Evolutionary conservation across 2,329 filamentous ascomycete genomes (phyloP).

Genomic region (Scorias spongiosa): DNA sequence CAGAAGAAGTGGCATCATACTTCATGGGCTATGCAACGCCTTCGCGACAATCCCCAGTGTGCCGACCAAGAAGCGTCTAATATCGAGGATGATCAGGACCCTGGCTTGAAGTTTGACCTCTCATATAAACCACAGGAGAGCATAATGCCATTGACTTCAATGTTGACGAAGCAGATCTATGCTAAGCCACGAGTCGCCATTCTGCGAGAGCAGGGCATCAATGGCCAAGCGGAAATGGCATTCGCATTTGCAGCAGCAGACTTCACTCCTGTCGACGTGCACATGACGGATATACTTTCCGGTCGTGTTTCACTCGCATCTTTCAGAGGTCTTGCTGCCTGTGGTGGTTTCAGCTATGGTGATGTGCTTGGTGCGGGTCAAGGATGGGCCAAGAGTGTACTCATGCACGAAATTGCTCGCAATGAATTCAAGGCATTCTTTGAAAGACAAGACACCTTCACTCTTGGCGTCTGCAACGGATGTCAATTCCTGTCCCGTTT

Average conservation of each 20-base stretch:
- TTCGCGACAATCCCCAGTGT: constrained; percentile 75
- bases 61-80: constrained; percentile 70
- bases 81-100: constrained; percentile 60
- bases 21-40: constrained; percentile 78
- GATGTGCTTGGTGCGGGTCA: constrained; percentile 87
- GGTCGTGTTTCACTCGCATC: constrained; percentile 63
- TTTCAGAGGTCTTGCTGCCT: constrained; percentile 83
- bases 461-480: constrained; percentile 90
- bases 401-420: constrained; percentile 63
- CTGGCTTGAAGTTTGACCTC: constrained; percentile 71
- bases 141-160: constrained; percentile 52
- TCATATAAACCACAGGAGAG: constrained; percentile 67
- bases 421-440: constrained; percentile 77
- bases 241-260: constrained; percentile 86
- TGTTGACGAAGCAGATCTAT: constrained; percentile 45
- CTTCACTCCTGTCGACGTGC: constrained; percentile 82
- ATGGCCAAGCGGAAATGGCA: constrained; percentile 94
- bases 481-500: constrained; percentile 86
- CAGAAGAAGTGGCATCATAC: constrained; percentile 83
- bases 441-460: constrained; percentile 73
- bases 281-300: constrained; percentile 86
- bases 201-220: constrained; percentile 86
- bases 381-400: constrained; percentile 88
- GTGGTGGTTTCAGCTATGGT: constrained; percentile 91
- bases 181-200: constrained; percentile 70